Conservation (phyloP, 2,329 filamentous ascomycete species). For the Botryosphaeria dothidea region DNA sequence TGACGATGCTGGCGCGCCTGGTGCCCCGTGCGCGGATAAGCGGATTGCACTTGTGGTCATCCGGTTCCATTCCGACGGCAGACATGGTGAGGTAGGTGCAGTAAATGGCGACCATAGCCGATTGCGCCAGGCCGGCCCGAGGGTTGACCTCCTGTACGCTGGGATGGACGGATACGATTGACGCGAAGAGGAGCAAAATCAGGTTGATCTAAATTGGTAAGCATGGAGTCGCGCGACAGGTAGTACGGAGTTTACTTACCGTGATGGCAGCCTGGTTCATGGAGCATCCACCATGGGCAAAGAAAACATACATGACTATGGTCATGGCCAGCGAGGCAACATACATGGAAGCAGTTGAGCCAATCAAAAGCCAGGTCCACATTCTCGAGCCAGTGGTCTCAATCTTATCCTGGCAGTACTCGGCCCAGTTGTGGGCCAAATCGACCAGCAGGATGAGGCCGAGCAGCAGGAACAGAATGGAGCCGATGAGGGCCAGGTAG, state of each 20-base stretch:
- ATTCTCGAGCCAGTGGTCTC: conserved; percentile 80
- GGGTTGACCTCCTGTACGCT: conserved; percentile 88
- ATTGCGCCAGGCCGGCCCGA: conserved; percentile 92
- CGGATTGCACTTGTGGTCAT: conserved; percentile 92
- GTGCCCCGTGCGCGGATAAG: conserved; percentile 83
- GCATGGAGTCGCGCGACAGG: conserved; percentile 13
- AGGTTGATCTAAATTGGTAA: conserved; percentile 66
- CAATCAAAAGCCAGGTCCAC: conserved; percentile 86
- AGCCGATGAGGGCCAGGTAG: conserved; percentile 84
- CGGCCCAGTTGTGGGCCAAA: conserved; percentile 94
- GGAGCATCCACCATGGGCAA: conserved; percentile 75
- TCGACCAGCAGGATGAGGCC: conserved; percentile 92
- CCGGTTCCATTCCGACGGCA: conserved; percentile 97
- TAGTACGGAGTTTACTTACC: conserved; percentile 54
- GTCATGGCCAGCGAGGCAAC: conserved; percentile 89
- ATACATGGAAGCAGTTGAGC: conserved; percentile 94
- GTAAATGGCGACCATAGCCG: conserved; percentile 95
- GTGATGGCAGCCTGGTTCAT: conserved; percentile 94
- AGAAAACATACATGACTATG: conserved; percentile 95
- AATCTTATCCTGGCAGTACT: conserved; percentile 92
- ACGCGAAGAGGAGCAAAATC: conserved; percentile 76
- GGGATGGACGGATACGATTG: conserved; percentile 84
- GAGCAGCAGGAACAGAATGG: conserved; percentile 90
- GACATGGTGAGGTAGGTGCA: conserved; percentile 99
- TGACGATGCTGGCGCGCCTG: conserved; percentile 83